Conservation (phyloP, 2,329 filamentous ascomycete genomes). For the Sarocladium brachiariae region DNA sequence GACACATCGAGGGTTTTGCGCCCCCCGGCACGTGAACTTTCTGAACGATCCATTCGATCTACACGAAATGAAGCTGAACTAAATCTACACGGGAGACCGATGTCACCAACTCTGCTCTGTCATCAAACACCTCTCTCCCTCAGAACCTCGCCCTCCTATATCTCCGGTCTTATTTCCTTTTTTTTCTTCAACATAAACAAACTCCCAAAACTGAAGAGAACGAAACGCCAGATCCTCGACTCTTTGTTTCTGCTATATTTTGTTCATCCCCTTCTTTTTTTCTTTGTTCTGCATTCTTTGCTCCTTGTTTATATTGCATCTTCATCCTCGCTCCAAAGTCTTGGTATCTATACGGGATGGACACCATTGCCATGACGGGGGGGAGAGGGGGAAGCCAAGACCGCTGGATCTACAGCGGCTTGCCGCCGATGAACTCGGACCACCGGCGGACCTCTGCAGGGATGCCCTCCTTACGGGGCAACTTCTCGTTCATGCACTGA, state of each 20-base stretch:
- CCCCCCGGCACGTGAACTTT: neutral
- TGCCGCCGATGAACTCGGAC: conserved; percentile 90
- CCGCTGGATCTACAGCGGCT: conserved; percentile 58
- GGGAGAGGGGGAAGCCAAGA: conserved; percentile 7
- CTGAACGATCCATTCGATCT: conserved; percentile 3
- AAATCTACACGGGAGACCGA: conserved; percentile 4
- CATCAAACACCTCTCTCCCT: no score
- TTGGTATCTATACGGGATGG: no score
- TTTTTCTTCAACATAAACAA: no score
- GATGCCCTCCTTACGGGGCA: conserved; percentile 81
- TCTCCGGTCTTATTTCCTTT: no score
- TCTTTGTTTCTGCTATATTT: no score
- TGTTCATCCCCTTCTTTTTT: neutral
- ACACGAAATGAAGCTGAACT: neutral
- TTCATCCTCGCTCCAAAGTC: neutral
- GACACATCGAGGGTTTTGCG: neutral
- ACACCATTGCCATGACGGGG: no score
- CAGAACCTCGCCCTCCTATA: no score
- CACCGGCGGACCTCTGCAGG: conserved; percentile 87
- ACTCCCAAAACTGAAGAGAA: no score
- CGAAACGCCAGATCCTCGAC: no score
- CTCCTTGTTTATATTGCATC: neutral
- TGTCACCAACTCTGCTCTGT: neutral
- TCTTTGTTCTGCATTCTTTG: neutral
- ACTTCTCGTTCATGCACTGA: conserved; percentile 94